Base-by-base conservation (phyloP, 2,329 filamentous ascomycete species). In the Microdochium nivale region DNA sequence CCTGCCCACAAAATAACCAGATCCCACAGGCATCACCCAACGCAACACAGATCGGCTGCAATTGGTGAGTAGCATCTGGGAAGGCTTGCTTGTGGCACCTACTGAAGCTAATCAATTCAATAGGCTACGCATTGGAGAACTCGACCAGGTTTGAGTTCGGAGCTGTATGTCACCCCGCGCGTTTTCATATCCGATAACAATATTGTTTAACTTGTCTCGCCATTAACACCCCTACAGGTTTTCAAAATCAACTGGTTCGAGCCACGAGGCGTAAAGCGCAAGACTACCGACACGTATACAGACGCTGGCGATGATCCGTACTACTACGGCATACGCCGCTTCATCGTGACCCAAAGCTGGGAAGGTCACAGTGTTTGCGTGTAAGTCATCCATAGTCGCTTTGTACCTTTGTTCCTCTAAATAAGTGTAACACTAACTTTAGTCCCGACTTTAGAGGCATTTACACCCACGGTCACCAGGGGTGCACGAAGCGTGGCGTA, bases 221-320 rank as follows among this genome's bases (percentile, higher is more conserved):
- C 52, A 50, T 49, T 51, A 50, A 53, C 21, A 37, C 8, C 11
- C 14, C 27, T 40, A 21, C 51, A 79, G 77, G 73, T 81, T 19
- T 78, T 81, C 63, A 81, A 80, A 58, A 70, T 79, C 2, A 61
- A 75, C 19, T 81, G 78, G 78, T 70, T 72, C 9, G 77, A 81
- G 48, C 78, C 78, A 0, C 64, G 65, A 25, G 77, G 76, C 10
- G 32, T 30, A 25, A 32, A 3, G 3, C 21, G 27, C n/a, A 21
- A 19, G 24, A 32, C 58, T 43, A 57, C 64, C 14, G 65, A 67
- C 11, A 60, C 65, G 4, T 66, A 63, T 27, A 65, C 66, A 23
- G 64, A 64, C 48, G 68, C 68, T 30, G 61, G 62, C 30, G 64
- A 64, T 46, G 62, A 65, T 14, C 65, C 62, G 14, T 74, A 79